Evolutionary conservation across 2,329 filamentous ascomycete species (phyloP).

Genomic region (Claviceps capensis): DNA sequence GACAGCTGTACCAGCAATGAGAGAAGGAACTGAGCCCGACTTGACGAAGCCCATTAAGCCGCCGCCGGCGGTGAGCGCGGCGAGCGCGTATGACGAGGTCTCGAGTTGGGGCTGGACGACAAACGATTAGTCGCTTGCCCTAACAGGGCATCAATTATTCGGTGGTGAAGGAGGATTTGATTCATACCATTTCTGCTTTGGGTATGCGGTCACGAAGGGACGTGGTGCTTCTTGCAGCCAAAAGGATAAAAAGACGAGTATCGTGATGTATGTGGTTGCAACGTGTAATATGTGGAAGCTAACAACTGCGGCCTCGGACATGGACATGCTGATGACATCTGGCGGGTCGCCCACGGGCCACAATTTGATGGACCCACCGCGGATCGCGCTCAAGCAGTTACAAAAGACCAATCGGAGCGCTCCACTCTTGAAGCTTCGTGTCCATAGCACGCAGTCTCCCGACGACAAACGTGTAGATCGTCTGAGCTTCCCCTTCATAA

Average conservation of each 20-base stretch:
- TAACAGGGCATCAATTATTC: neutral
- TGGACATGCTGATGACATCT: neutral
- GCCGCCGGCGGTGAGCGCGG: slow-evolving; percentile 69
- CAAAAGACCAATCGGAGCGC: slow-evolving; percentile 18
- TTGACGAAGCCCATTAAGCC: slow-evolving; percentile 77
- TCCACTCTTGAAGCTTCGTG: slow-evolving; percentile 23
- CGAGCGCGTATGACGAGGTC: slow-evolving; percentile 63
- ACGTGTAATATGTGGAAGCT: neutral
- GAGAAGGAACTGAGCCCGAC: slow-evolving; percentile 74
- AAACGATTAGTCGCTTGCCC: neutral
- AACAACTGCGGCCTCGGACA: neutral
- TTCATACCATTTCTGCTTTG: neutral
- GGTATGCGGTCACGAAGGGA: neutral
- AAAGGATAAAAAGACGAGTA: no score
- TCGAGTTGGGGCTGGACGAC: slow-evolving; percentile 14
- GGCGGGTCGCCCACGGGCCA: neutral
- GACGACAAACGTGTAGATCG: no score
- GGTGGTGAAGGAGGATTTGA: neutral
- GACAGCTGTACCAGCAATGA: slow-evolving; percentile 73
- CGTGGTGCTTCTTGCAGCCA: neutral
- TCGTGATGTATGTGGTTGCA: neutral
- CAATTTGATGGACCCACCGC: neutral
- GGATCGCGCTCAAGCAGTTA: neutral
- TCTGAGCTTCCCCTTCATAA: neutral
- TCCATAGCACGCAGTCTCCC: slow-evolving; percentile 9